Conservation (phyloP, 2,329 filamentous ascomycete genomes). For the Colletotrichum chrysophilum region DNA sequence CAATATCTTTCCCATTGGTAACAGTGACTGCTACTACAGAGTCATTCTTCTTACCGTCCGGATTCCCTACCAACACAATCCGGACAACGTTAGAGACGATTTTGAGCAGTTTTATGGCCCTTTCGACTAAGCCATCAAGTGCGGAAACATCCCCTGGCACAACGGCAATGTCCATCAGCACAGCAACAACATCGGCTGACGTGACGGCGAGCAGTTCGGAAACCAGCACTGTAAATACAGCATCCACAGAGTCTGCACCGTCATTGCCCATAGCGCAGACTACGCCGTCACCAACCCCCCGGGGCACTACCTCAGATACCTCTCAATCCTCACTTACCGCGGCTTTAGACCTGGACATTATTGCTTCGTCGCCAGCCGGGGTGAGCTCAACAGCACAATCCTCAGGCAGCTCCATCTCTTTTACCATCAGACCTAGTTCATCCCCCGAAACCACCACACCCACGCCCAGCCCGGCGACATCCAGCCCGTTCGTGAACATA, state of each 20-base stretch:
- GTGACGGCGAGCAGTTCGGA: not conserved
- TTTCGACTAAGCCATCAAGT: not conserved
- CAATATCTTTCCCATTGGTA: not conserved
- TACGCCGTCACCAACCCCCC: not conserved
- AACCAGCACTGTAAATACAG: not conserved
- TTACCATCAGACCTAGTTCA: not conserved
- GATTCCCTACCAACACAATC: rapidly evolving
- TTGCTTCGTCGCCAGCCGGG: not conserved
- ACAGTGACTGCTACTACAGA: not conserved
- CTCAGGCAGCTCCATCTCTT: not conserved
- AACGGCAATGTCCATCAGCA: rapidly evolving
- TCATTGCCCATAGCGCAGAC: rapidly evolving
- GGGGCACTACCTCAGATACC: not conserved
- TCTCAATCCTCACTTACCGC: not conserved
- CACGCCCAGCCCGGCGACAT: not conserved
- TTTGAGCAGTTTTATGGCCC: rapidly evolving
- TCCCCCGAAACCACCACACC: not conserved
- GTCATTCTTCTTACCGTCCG: not conserved
- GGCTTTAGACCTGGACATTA: not conserved
- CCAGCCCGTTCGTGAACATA: rapidly evolving
- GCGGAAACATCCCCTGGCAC: not conserved
- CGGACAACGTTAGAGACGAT: not conserved
- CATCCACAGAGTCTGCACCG: not conserved
- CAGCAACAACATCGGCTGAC: not conserved
- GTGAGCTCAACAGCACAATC: not conserved